Percentiles rank a stretch among this genome's conserved stretches.
Conservation (phyloP, 148 eudicot genomes). For the Gaultheria prostrata region DNA sequence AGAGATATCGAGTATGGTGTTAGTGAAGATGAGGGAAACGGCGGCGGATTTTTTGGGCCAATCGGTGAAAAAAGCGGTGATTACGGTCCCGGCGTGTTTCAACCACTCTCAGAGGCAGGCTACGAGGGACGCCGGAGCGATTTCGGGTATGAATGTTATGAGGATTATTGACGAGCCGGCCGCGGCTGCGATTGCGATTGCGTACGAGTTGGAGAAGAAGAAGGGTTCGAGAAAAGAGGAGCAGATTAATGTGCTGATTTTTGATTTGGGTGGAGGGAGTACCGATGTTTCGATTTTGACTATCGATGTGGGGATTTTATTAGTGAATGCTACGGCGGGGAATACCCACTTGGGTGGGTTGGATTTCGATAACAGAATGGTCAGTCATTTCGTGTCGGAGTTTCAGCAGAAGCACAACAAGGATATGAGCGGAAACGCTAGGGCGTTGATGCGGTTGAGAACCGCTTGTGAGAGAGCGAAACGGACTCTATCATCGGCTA, state of each 20-base stretch:
- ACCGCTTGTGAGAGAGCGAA: conserved; percentile 5
- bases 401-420: conserved; percentile 4
- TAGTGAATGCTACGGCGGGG: conserved; percentile 1
- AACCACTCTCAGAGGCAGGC: not conserved
- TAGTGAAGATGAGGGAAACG: not conserved
- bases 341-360: conserved; percentile 4
- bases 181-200: conserved; percentile 12
- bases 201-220: not conserved
- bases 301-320: not conserved
- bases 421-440: not conserved
- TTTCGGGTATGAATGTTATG: not conserved
- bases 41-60: not conserved
- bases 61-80: not conserved
- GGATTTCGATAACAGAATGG: not conserved
- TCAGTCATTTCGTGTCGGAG: not conserved
- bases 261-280: conserved; percentile 7
- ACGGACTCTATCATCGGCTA: not conserved
- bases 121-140: not conserved
- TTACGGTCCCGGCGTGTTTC: conserved; percentile 9
- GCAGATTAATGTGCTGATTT: not conserved
- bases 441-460: conserved; percentile 1
- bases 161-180: conserved; percentile 6
- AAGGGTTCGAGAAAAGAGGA: not conserved
- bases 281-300: not conserved
- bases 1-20: not conserved